Evolutionary conservation across 2,329 filamentous ascomycete species (phyloP), one percentile per base, ranked within the genome.

Genomic region (Fusarium beomiforme): DNA sequence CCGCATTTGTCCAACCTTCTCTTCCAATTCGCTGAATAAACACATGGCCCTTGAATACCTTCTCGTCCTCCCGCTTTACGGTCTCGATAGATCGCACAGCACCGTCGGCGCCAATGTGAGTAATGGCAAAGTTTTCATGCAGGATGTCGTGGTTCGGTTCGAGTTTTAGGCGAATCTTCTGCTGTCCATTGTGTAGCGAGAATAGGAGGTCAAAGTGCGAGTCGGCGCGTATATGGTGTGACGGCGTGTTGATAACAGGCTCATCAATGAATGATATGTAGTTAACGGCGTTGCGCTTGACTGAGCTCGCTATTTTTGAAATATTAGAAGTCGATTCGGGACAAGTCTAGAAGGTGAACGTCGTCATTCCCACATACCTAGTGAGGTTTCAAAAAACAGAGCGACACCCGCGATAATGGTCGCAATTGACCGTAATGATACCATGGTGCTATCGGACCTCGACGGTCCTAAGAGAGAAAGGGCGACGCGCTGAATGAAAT

Each of bases 61-160:
- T 92, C 82, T 98, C 93, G 26, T 91, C 89, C 59, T 87, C 82
- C 57, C 95, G 88, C 60, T 93, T 85, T 67, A 98, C 88, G 37
- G 86, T 83, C 77, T 97, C 92, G n/a, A 88, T 84, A 24, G 84
- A 83, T 54, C 82, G 84, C 39, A 97, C 82, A 51, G 86, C 85
- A 56, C 96, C 96, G 79, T 97, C 90, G 14, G 86, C 79, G 59
- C 87, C 90, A 43, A 97, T 81, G 78, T 94, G 91, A 41, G 91
- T 88, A 50, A 99, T 85, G 54, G 87, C 88, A 12, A 95, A 92
- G 75, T 92, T 90, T 19, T 94, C 88, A 59, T 91, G 88, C 47
- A 99, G 85, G 64, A 98, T 90, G 81, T 98, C 93, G 83, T 97
- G 90, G 79, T 98, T 98, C 7, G 96, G 96, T 79, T 96, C 91